Conservation (phyloP, 2,329 filamentous ascomycete genomes). For the Alternaria gansuensis region DNA sequence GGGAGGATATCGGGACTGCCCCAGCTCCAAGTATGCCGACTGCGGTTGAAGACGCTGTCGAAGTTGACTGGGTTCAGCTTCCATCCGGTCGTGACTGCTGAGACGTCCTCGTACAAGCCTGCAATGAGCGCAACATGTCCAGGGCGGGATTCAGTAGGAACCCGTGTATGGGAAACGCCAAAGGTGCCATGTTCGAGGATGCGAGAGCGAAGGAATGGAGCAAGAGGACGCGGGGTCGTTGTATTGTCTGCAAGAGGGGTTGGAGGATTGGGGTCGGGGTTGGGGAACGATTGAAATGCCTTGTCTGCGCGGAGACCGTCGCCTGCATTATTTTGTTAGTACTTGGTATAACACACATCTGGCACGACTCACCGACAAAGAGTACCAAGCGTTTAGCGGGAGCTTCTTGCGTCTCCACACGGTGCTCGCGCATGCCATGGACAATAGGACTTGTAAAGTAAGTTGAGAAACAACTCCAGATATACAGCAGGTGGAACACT, state of each 20-base stretch:
- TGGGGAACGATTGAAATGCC: constrained; percentile 90
- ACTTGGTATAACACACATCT: neutral
- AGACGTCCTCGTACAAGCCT: constrained; percentile 96
- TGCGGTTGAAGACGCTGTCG: constrained; percentile 97
- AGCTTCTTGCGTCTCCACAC: constrained; percentile 73
- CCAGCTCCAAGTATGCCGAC: constrained; percentile 98
- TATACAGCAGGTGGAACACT: constrained; percentile 91
- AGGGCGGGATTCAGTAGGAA: constrained; percentile 94
- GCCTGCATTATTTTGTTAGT: constrained; percentile 57
- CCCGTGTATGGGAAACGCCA: constrained; percentile 94
- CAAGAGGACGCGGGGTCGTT: constrained; percentile 78
- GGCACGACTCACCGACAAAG: constrained; percentile 74
- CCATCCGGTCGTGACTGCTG: constrained; percentile 96
- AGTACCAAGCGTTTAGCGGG: constrained; percentile 91
- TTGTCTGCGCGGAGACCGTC: constrained; percentile 97
- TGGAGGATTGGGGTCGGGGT: constrained; percentile 74
- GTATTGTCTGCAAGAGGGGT: constrained; percentile 66
- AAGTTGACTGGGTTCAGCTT: constrained; percentile 98
- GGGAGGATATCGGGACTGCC: constrained; percentile 95
- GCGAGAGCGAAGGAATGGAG: constrained; percentile 88
- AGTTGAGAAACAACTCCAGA: constrained; percentile 86
- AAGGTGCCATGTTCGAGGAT: constrained; percentile 92
- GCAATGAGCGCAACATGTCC: constrained; percentile 97
- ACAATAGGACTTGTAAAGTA: constrained; percentile 99
- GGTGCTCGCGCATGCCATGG: constrained; percentile 87